Percentiles rank a stretch among this genome's conserved stretches.
Evolutionary conservation across 108 stramenopile species (phyloP).

Genomic region (Discostella stelligeroides): DNA sequence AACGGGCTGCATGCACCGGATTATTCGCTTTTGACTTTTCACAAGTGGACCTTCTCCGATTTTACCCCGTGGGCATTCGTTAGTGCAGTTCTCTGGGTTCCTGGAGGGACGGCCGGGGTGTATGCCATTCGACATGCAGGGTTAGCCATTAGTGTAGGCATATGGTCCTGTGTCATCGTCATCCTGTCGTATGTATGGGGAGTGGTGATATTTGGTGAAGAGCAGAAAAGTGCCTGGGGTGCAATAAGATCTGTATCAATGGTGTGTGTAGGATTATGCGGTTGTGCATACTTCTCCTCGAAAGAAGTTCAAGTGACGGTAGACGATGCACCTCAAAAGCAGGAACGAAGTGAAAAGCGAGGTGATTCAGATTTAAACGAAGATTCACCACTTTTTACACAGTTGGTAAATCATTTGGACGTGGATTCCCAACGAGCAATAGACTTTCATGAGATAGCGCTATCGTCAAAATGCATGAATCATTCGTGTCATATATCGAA

Average conservation of each 20-base stretch:
- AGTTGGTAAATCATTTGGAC: no score
- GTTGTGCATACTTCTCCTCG: conserved; percentile 79
- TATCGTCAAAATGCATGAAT: conserved; percentile 7
- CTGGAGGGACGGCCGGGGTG: conserved; percentile 72
- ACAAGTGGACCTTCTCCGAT: conserved; percentile 37
- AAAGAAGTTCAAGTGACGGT: conserved; percentile 22
- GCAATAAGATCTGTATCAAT: conserved; percentile 55
- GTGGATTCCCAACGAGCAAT: conserved; percentile 47
- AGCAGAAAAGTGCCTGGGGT: conserved; percentile 59
- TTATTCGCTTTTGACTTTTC: conserved; percentile 9
- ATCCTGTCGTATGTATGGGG: conserved; percentile 81
- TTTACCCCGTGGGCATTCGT: conserved; percentile 63
- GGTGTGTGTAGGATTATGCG: conserved; percentile 61
- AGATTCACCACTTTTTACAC: conserved; percentile 21
- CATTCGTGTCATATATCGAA: conserved; percentile 33
- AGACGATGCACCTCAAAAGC: neutral
- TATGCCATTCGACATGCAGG: conserved; percentile 84
- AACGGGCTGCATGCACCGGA: neutral
- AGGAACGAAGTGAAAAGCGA: neutral
- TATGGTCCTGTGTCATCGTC: conserved; percentile 81
- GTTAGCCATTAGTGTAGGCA: conserved; percentile 74
- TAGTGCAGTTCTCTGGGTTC: conserved; percentile 74
- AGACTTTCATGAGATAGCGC: conserved; percentile 29
- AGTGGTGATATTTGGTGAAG: conserved; percentile 72
- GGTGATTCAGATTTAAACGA: conserved; percentile 10